Percentiles rank a stretch among this genome's conserved stretches.
Conservation (phyloP, 345 rosid genomes). For the Psidium guajava region DNA sequence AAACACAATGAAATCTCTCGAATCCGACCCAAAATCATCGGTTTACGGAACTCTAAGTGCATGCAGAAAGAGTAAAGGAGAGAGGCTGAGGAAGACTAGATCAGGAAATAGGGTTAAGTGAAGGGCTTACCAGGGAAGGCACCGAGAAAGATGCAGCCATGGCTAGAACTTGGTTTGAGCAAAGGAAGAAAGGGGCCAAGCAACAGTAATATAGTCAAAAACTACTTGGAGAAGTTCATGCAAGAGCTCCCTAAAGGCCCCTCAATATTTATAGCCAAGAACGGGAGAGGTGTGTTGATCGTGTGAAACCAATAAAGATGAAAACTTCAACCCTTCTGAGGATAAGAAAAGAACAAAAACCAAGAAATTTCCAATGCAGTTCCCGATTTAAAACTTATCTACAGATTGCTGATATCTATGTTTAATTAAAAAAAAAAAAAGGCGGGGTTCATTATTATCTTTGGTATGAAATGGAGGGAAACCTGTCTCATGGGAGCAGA, state of each 20-base stretch:
- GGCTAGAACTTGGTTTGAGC: constrained; percentile 24
- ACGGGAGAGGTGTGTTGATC: neutral
- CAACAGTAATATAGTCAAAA: neutral
- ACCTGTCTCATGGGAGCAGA: constrained; percentile 18
- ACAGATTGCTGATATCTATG: neutral
- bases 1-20: neutral
- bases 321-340: neutral
- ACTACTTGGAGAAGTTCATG: constrained; percentile 24
- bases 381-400: neutral
- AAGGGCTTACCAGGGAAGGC: constrained; percentile 66
- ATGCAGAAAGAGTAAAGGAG: neutral
- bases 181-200: neutral
- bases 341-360: constrained; percentile 1
- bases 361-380: constrained; percentile 6
- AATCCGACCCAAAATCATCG: neutral
- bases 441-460: neutral
- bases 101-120: neutral
- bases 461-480: neutral
- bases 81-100: neutral
- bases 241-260: constrained; percentile 3
- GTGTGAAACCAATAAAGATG: neutral
- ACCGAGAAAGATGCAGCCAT: constrained; percentile 92
- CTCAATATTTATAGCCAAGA: constrained; percentile 25
- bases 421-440: neutral
- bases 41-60: neutral